Evolutionary conservation across 192 early-diverging fungal genomes (phyloP).

Genomic region (Lunasporangiospora selenospora): DNA sequence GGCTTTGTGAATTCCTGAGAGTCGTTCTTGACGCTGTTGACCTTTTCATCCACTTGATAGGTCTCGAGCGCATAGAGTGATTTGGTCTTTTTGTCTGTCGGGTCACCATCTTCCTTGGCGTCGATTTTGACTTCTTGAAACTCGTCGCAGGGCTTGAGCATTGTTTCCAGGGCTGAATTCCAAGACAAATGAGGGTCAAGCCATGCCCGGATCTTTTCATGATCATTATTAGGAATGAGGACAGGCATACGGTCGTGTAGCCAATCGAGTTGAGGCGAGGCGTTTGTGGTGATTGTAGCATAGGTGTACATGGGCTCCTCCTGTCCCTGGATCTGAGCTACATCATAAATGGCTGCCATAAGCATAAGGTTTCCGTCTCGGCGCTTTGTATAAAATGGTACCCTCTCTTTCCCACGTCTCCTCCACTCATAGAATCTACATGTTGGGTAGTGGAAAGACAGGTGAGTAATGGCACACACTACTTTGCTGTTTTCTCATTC

Average conservation of each 20-base stretch:
- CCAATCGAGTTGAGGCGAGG: constrained; percentile 50
- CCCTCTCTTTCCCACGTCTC: constrained; percentile 50
- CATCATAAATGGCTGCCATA: constrained; percentile 58
- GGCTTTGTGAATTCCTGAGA: constrained; percentile 56
- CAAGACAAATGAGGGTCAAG: constrained; percentile 50
- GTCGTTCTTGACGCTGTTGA: constrained; percentile 52
- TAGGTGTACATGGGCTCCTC: constrained; percentile 50
- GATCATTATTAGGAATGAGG: constrained; percentile 52
- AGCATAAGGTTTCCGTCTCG: constrained; percentile 57
- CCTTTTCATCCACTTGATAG: constrained; percentile 57
- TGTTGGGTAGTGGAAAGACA: too few species aligned
- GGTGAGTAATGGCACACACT: too few species aligned
- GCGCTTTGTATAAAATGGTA: constrained; percentile 55
- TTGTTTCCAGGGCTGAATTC: constrained; percentile 33
- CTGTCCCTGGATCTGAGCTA: constrained; percentile 39
- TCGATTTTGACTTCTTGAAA: constrained; percentile 23
- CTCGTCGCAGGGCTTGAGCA: constrained; percentile 58
- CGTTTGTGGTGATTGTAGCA: constrained; percentile 59
- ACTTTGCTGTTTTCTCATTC: too few species aligned
- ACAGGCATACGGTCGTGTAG: constrained; percentile 68
- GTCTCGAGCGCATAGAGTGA: constrained; percentile 31
- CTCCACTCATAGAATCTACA: constrained; percentile 66
- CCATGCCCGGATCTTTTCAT: constrained; percentile 52
- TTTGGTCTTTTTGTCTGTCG: background rate
- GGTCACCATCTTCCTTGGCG: background rate